Evolutionary conservation across 495 filamentous ascomycete species (phyloP), one percentile per base, ranked within the genome.

Genomic region (Lasiosphaeriaceae sp.): DNA sequence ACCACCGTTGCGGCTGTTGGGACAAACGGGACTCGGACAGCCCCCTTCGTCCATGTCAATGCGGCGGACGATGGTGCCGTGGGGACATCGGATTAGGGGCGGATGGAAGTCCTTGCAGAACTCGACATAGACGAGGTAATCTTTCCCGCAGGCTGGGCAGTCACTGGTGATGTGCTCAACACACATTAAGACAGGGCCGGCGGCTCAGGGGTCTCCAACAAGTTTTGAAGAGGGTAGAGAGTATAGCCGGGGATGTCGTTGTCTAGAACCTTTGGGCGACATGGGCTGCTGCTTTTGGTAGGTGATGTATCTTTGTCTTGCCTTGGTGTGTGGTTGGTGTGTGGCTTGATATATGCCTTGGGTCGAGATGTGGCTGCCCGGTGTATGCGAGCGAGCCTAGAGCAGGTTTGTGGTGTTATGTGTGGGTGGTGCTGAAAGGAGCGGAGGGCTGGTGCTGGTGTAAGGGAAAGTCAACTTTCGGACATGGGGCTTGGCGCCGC

Each of bases 111-210:
- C 54, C 54, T 63, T 65, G 66, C 77, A 79, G 57, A 79, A 77
- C 52, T 77, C 73, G 63, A 78, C 74, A 67, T 72, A 79, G 58
- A 78, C 61, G 55, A 79, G 65, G 56, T 78, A 79, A 62, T 71
- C 66, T 63, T 78, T 78, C 71, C 77, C 74, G 67, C 77, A 79
- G 58, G 76, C 77, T 71, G 73, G 72, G 73, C 77, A 79, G 60
- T 75, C 66, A 54, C 52, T 66, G 64, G 66, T 77, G 61, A 67
- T 70, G 64, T 77, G 68, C 75, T 77, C 74, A 59, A 65, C 73
- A 67, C 77, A 79, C 77, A 79, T 79, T 73, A 77, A 79, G 66
- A 56, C 58, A 31, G 9, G n/a, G 26, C 26, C 50, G 55, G 49
- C 54, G 61, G 48, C 29, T 51, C 55, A 54, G 52, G 39, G 34